Conservation (phyloP, 2,329 filamentous ascomycete species). For the Sclerotinia trifoliorum region DNA sequence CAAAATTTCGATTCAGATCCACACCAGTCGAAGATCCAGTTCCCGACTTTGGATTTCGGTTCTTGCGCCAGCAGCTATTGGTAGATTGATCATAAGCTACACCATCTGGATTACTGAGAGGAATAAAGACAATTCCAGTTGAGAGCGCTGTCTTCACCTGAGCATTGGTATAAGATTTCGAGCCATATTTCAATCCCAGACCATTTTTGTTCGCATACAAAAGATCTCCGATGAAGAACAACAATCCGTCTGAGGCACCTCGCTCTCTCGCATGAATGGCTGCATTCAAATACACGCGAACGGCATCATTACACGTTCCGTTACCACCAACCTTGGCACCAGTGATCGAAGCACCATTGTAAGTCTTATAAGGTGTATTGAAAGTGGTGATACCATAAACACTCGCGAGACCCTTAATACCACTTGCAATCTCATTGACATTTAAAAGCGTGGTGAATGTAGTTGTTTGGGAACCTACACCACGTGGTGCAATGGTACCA, state of each 20-base stretch:
- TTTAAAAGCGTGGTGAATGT: conserved; percentile 45
- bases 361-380: conserved; percentile 46
- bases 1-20: conserved; percentile 58
- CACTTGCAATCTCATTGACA: conserved; percentile 45
- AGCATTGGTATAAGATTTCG: conserved; percentile 50
- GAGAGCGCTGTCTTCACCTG: conserved; percentile 53
- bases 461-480: conserved; percentile 43
- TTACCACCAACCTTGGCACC: conserved; percentile 47
- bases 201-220: conserved; percentile 52
- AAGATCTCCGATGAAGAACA: conserved; percentile 59
- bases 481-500: conserved; percentile 44
- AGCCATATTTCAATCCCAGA: conserved; percentile 52
- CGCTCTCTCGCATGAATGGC: conserved; percentile 59
- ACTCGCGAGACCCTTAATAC: conserved; percentile 44
- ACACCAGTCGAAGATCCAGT: conserved; percentile 44
- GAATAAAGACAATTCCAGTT: conserved; percentile 53
- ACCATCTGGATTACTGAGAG: conserved; percentile 55
- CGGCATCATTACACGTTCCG: conserved; percentile 44
- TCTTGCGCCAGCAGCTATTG: conserved; percentile 55
- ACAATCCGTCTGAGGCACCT: conserved; percentile 54
- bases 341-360: conserved; percentile 43
- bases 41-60: conserved; percentile 49
- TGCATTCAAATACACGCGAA: conserved; percentile 53
- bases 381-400: conserved; percentile 44
- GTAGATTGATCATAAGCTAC: conserved; percentile 50